Conservation (phyloP, 208 protist genomes). For the Leishmania lainsoni region DNA sequence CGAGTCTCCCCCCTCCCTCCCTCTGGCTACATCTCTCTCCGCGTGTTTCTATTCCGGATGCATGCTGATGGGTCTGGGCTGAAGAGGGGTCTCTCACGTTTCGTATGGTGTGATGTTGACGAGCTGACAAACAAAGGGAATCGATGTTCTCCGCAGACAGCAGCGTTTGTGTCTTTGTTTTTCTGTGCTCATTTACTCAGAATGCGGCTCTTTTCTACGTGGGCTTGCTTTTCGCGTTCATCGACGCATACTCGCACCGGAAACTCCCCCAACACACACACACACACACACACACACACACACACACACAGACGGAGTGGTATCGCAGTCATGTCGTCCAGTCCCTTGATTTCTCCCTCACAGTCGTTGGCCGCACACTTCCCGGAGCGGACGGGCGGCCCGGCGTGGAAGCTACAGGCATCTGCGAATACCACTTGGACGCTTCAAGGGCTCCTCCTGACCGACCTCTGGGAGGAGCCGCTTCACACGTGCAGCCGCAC, state of each 20-base stretch:
- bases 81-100: background rate
- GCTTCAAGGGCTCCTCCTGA: conserved; percentile 46
- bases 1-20: background rate
- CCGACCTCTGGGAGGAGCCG: conserved; percentile 81
- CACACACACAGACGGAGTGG: background rate
- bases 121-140: background rate
- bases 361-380: conserved; percentile 16
- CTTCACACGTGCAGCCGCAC: conserved; percentile 78
- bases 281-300: background rate
- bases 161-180: background rate
- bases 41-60: background rate
- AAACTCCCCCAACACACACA: background rate
- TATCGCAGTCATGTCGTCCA: background rate
- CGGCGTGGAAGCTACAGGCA: background rate
- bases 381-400: conserved; percentile 6
- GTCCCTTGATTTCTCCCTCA: background rate
- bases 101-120: background rate
- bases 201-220: conserved; percentile 7
- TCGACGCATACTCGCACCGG: too few species aligned
- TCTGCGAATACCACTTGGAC: conserved; percentile 2
- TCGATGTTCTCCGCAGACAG: background rate
- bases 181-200: background rate
- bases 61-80: background rate
- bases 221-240: background rate
- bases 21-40: background rate